phyloP scores from a whole-genome alignment of 75 land plant genomes.

The Sequoiadendron giganteum region DNA sequence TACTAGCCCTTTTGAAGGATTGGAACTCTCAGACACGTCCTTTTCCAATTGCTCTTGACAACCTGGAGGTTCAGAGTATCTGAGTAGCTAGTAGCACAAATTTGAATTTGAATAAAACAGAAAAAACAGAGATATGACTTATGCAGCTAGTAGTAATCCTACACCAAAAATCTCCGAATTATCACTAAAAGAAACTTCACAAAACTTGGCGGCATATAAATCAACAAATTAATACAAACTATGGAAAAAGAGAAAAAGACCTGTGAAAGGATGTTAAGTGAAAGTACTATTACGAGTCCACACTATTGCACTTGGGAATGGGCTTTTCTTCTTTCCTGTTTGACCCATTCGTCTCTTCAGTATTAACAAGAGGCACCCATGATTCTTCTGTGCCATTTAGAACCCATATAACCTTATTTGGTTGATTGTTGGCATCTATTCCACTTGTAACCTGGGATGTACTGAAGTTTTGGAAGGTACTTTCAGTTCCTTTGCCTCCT shows the following conservation, averaged over 20 bases:
- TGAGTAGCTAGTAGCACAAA: neutral
- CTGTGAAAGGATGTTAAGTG: neutral
- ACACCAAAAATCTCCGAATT: neutral
- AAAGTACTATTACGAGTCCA: neutral
- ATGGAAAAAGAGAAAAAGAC: neutral
- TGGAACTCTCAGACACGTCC: neutral
- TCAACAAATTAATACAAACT: neutral
- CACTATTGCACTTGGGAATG: neutral
- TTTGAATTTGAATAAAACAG: too few relatives aligned
- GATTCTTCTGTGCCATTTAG: too few relatives aligned
- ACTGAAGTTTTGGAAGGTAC: too few relatives aligned
- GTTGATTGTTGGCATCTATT: too few relatives aligned
- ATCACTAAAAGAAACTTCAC: neutral
- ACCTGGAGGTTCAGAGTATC: neutral
- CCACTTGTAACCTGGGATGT: too few relatives aligned
- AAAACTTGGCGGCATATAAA: neutral
- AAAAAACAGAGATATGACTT: neutral
- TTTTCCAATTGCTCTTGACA: neutral
- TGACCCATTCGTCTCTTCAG: too few relatives aligned
- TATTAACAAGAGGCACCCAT: too few relatives aligned
- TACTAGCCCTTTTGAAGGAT: too few relatives aligned
- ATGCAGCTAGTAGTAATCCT: slow-evolving; percentile 11
- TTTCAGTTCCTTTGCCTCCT: too few relatives aligned
- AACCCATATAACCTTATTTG: too few relatives aligned
- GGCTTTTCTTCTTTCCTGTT: too few relatives aligned